These are phyloP conservation scores for Hippophae tibetana DNA, from an alignment of 306 rosid genomes.

Conservation along the genomic window DNA sequence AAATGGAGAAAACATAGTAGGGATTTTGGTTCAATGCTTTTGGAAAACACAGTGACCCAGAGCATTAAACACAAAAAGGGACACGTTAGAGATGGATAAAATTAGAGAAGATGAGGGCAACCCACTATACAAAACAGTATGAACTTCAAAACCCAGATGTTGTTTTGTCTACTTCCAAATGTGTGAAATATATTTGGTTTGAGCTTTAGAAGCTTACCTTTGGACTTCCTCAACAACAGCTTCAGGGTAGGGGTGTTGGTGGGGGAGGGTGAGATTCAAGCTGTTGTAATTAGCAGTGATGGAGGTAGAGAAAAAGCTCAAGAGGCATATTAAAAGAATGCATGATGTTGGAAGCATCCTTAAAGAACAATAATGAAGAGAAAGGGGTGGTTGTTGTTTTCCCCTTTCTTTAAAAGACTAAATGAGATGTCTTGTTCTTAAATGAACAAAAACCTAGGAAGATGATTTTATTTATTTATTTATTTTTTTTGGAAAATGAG, in stretches of 20 bases:
- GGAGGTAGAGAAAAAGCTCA: slow-evolving; percentile 30
- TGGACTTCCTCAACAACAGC: slow-evolving; percentile 61
- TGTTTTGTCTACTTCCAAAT: not conserved
- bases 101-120: slow-evolving; percentile 3
- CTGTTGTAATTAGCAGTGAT: slow-evolving; percentile 25
- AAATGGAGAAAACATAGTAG: not conserved
- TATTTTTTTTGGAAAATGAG: slow-evolving; percentile 32
- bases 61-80: slow-evolving; percentile 8
- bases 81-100: slow-evolving; percentile 1
- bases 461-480: not conserved
- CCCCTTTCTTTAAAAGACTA: not conserved
- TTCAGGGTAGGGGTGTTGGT: slow-evolving; percentile 85
- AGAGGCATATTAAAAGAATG: slow-evolving; percentile 62
- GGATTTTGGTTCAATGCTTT: not conserved
- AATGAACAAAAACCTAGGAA: no score
- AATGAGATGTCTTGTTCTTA: no score
- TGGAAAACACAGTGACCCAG: not conserved
- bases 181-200: not conserved
- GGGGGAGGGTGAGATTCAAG: slow-evolving; percentile 60
- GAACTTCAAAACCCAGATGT: slow-evolving; percentile 16
- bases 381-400: slow-evolving; percentile 6
- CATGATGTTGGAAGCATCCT: slow-evolving; percentile 50
- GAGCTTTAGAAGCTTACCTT: slow-evolving; percentile 29
- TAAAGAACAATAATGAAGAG: slow-evolving; percentile 23
- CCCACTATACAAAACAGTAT: slow-evolving; percentile 1